phyloP scores from a whole-genome alignment of 2,329 filamentous ascomycete genomes.

The Waltergamsia citrina region DNA sequence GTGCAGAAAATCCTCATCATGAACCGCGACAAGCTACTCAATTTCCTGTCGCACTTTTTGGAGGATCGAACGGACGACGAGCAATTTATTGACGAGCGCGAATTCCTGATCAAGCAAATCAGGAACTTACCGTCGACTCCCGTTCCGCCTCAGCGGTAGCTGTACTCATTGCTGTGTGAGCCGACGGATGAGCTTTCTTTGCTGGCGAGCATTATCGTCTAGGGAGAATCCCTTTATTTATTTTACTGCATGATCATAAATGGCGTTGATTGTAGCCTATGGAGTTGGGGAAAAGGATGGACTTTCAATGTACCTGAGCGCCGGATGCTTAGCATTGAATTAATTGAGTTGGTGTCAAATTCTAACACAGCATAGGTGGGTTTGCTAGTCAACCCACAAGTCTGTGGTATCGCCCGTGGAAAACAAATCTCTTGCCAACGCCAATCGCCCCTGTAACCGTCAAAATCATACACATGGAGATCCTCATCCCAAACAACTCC shows the following conservation, averaged over 20 bases:
- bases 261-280: neutral
- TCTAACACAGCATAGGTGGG: too few species aligned
- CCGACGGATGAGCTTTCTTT: neutral
- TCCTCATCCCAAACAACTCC: neutral
- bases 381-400: too few species aligned
- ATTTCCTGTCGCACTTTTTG: constrained; percentile 83
- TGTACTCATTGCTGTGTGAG: neutral
- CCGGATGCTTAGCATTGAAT: neutral
- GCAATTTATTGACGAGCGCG: constrained; percentile 96
- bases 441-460: constrained; percentile 1
- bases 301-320: neutral
- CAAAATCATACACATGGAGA: neutral
- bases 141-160: constrained; percentile 38
- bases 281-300: neutral
- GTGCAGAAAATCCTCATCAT: constrained; percentile 94
- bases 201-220: neutral
- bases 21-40: constrained; percentile 84
- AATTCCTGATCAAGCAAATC: constrained; percentile 94
- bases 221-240: neutral
- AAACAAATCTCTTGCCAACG: neutral
- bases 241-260: neutral
- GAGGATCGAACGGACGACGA: constrained; percentile 95
- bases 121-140: constrained; percentile 53
- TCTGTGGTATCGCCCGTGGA: constrained; percentile 1
- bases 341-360: neutral